Evolutionary conservation across 2,329 filamentous ascomycete species (phyloP).

Genomic region (Talaromyces islandicus): DNA sequence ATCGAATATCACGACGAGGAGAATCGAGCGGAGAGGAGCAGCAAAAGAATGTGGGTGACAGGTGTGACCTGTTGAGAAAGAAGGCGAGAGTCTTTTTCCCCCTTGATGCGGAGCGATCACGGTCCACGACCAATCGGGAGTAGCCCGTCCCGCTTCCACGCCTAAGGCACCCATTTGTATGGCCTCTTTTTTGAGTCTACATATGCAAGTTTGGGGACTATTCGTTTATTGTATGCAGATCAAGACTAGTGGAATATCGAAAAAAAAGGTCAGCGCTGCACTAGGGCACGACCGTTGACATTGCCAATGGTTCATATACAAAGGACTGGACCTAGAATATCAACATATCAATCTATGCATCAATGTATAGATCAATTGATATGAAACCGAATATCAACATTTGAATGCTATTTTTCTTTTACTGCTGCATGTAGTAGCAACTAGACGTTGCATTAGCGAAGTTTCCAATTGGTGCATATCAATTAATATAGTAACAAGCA

Average conservation of each 20-base stretch:
- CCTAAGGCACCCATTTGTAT: background rate
- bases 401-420: too few relatives aligned
- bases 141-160: background rate
- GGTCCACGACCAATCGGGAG: background rate
- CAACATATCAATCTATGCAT: background rate
- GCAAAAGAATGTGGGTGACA: background rate
- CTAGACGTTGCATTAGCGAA: background rate
- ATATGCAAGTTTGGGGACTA: too few relatives aligned
- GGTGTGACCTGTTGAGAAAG: background rate
- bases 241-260: background rate
- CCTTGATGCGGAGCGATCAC: background rate
- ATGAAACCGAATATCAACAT: background rate
- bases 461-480: background rate
- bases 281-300: conserved; percentile 4
- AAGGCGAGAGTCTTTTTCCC: background rate
- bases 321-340: background rate
- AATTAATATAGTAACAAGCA: too few relatives aligned
- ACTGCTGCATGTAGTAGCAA: too few relatives aligned
- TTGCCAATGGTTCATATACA: background rate
- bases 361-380: background rate
- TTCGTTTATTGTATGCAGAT: background rate
- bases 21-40: background rate
- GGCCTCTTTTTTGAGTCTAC: background rate
- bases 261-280: conserved; percentile 16
- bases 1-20: background rate